These are phyloP conservation scores for Amphicarpaea edgeworthii DNA, from an alignment of 306 rosid genomes.

Conservation along the genomic window DNA sequence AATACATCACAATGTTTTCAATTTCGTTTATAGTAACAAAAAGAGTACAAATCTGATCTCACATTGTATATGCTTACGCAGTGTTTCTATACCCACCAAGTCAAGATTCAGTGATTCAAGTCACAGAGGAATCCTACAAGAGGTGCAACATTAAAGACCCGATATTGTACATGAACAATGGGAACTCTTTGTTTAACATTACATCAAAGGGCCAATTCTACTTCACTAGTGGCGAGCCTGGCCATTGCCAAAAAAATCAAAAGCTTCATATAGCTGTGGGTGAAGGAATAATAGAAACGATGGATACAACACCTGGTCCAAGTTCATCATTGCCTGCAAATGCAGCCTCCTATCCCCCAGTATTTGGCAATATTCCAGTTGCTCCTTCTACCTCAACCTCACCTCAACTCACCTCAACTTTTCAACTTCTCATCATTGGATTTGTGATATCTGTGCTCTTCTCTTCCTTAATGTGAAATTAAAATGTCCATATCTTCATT, in stretches of 20 bases:
- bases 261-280: slow-evolving; percentile 70
- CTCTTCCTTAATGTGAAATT: slow-evolving; percentile 42
- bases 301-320: slow-evolving; percentile 55
- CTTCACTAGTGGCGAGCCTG: slow-evolving; percentile 80
- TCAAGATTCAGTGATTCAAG: slow-evolving; percentile 93
- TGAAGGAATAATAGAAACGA: slow-evolving; percentile 35
- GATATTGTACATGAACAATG: slow-evolving; percentile 74
- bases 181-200: slow-evolving; percentile 86
- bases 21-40: neutral
- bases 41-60: neutral
- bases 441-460: slow-evolving; percentile 35
- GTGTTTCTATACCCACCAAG: slow-evolving; percentile 97
- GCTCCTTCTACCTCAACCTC: slow-evolving; percentile 56
- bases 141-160: slow-evolving; percentile 84
- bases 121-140: slow-evolving; percentile 63
- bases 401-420: slow-evolving; percentile 31
- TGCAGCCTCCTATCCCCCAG: slow-evolving; percentile 82
- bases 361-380: slow-evolving; percentile 77
- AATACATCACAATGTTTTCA: neutral
- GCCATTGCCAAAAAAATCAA: slow-evolving; percentile 78
- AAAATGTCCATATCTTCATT: neutral
- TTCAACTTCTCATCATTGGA: slow-evolving; percentile 51
- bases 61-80: slow-evolving; percentile 30
- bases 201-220: slow-evolving; percentile 69
- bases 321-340: slow-evolving; percentile 57